phyloP scores from a whole-genome alignment of 1,284 basidiomycete genomes.

The Cutaneotrichosporon curvatum region DNA sequence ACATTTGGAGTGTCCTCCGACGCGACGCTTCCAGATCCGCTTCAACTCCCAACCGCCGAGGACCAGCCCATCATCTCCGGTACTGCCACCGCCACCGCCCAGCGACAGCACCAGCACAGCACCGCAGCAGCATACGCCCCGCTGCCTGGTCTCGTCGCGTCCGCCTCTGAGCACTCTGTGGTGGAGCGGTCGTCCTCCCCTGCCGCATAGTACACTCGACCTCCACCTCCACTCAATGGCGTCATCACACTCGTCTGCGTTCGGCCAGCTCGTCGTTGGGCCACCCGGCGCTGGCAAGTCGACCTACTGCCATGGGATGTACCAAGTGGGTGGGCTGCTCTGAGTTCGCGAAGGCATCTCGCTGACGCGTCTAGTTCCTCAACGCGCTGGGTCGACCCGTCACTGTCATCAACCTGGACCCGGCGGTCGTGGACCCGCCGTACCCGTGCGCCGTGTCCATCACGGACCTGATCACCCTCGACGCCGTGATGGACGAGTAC shows the following conservation, averaged over 20 bases:
- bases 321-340: constrained; percentile 60
- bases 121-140: constrained; percentile 1
- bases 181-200: no score
- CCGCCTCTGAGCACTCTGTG: no score
- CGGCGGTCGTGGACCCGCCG: constrained; percentile 79
- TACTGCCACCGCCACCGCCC: no score
- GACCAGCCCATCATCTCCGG: not conserved
- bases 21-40: not conserved
- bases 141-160: no score
- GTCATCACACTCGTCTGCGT: constrained; percentile 27
- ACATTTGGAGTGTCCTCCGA: constrained; percentile 8
- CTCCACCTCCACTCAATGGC: constrained; percentile 23
- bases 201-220: not conserved
- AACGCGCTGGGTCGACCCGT: constrained; percentile 78
- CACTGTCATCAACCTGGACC: constrained; percentile 88
- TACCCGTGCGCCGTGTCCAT: constrained; percentile 89
- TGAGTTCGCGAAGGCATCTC: not conserved
- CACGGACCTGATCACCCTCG: constrained; percentile 74
- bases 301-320: constrained; percentile 86
- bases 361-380: constrained; percentile 56
- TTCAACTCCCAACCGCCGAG: not conserved
- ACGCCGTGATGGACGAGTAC: constrained; percentile 79
- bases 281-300: constrained; percentile 90
- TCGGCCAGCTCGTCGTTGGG: constrained; percentile 64
- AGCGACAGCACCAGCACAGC: not conserved